These are phyloP conservation scores for Penicillium crustosum DNA, from an alignment of 2,329 filamentous ascomycete species.

Conservation along the genomic window DNA sequence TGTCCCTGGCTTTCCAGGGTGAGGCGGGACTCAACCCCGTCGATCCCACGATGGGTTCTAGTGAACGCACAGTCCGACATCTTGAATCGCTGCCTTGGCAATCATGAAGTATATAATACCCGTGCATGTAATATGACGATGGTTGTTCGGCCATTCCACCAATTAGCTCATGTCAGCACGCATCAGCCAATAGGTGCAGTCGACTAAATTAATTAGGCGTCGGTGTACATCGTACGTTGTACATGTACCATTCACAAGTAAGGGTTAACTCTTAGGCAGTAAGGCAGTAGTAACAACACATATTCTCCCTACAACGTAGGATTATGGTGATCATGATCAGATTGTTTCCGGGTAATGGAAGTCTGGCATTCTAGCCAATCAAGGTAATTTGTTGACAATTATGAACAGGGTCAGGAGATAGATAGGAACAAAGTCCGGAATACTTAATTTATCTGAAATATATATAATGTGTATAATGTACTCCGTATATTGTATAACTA, in stretches of 20 bases:
- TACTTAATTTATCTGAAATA: neutral
- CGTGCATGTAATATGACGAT: conserved; percentile 5
- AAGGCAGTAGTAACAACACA: neutral
- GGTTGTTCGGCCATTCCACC: conserved; percentile 4
- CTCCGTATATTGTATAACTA: neutral
- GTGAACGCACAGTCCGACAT: conserved; percentile 48
- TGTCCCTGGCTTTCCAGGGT: conserved; percentile 71
- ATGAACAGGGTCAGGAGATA: neutral
- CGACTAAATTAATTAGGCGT: conserved; percentile 6
- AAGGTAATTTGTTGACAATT: neutral
- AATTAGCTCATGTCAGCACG: conserved; percentile 14
- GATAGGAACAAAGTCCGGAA: neutral
- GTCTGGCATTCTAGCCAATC: neutral
- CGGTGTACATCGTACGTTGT: conserved; percentile 1
- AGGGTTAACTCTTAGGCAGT: neutral
- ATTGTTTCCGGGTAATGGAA: neutral
- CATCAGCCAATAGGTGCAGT: conserved; percentile 8
- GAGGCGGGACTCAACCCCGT: conserved; percentile 68
- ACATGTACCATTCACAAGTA: neutral
- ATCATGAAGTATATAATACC: conserved; percentile 11
- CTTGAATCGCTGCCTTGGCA: conserved; percentile 43
- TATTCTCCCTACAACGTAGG: neutral
- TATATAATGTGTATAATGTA: neutral
- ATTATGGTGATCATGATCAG: neutral
- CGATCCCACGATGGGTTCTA: conserved; percentile 75